Evolutionary conservation across 306 rosid species (phyloP).

Genomic region (Begonia peltatifolia): DNA sequence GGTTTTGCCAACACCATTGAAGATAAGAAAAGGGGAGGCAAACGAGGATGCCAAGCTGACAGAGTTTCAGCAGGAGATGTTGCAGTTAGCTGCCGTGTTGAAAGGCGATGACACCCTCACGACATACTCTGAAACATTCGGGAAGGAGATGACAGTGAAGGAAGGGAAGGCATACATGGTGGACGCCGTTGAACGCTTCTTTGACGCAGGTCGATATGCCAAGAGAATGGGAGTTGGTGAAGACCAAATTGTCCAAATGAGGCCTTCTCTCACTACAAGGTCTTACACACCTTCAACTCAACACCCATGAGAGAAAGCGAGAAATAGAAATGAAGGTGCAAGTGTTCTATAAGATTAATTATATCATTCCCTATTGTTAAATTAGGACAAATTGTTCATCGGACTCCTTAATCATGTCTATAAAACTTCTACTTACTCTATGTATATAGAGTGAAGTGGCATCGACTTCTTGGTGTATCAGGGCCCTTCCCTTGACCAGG

Average conservation of each 20-base stretch:
- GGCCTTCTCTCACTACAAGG: slow-evolving; percentile 90
- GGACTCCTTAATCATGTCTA: no score
- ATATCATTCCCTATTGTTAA: no score
- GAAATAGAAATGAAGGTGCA: no score
- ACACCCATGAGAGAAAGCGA: slow-evolving; percentile 10
- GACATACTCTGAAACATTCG: slow-evolving; percentile 67
- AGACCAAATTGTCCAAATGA: slow-evolving; percentile 85
- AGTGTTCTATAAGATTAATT: no score
- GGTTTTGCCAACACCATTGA: slow-evolving; percentile 56
- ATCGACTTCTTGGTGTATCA: no score
- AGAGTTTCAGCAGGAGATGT: slow-evolving; percentile 72
- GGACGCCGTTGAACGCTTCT: slow-evolving; percentile 72
- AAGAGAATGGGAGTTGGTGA: slow-evolving; percentile 57
- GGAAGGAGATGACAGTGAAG: slow-evolving; percentile 75
- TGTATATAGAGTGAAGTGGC: no score
- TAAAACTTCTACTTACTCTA: no score
- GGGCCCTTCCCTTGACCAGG: no score
- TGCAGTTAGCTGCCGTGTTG: slow-evolving; percentile 77
- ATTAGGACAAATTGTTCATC: no score
- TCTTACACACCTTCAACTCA: slow-evolving; percentile 16
- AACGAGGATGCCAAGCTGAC: slow-evolving; percentile 43
- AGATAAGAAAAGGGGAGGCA: slow-evolving; percentile 33
- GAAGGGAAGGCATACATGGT: slow-evolving; percentile 50
- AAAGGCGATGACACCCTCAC: slow-evolving; percentile 74
- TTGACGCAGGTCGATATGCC: slow-evolving; percentile 79